phyloP scores from a whole-genome alignment of 1,139 yeast genomes.

The Candida sp. region DNA sequence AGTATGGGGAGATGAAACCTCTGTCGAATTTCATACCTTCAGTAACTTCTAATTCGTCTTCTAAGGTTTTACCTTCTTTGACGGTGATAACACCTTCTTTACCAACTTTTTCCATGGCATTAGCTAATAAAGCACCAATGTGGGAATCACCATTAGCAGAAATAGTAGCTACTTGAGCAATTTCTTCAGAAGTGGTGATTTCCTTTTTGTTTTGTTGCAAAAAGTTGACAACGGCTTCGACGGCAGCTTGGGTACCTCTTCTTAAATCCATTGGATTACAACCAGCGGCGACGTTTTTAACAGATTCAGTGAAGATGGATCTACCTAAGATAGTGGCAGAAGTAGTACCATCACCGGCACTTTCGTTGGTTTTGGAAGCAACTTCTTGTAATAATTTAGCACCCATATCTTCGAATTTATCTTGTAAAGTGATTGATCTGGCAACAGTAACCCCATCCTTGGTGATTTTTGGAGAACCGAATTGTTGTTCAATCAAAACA shows the following conservation, averaged over 20 bases:
- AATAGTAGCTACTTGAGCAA: constrained; percentile 98
- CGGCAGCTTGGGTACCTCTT: constrained; percentile 99
- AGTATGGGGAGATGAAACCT: constrained; percentile 97
- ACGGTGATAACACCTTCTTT: constrained; percentile 99
- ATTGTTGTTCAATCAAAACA: constrained; percentile 94
- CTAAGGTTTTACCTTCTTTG: constrained; percentile 94
- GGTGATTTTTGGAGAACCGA: constrained; percentile 98
- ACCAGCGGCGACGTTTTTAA: constrained; percentile 98
- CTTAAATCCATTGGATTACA: constrained; percentile 99
- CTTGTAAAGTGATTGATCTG: constrained; percentile 77
- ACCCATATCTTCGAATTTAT: constrained; percentile 96
- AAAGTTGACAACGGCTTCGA: constrained; percentile 90
- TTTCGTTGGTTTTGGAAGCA: constrained; percentile 96
- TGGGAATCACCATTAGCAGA: constrained; percentile 97
- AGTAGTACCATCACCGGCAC: constrained; percentile 99
- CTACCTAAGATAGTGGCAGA: constrained; percentile 97
- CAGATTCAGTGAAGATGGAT: constrained; percentile 95
- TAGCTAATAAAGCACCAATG: constrained; percentile 90
- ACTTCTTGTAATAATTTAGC: constrained; percentile 97
- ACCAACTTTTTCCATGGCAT: constrained; percentile 99
- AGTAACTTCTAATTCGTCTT: constrained; percentile 95
- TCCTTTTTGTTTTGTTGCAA: constrained; percentile 92
- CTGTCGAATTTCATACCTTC: constrained; percentile 99
- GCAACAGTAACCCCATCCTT: constrained; percentile 99
- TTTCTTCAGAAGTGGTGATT: constrained; percentile 95